Evolutionary conservation across 2,329 filamentous ascomycete genomes (phyloP).

Genomic region (Pezicula carpinea): DNA sequence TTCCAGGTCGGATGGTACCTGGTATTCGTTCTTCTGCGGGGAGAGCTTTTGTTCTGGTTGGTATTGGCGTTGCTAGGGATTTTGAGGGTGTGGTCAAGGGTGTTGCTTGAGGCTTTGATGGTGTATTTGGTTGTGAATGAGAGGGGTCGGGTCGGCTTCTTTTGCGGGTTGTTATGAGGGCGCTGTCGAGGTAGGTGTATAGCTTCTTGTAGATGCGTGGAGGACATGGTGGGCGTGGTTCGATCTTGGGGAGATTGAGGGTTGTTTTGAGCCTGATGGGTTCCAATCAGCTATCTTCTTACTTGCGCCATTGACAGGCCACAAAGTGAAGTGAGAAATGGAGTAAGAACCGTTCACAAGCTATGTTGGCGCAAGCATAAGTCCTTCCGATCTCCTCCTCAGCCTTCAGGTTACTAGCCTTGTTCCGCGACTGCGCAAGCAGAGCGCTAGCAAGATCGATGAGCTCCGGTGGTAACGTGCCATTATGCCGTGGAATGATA

Average conservation of each 20-base stretch:
- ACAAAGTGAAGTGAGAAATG: constrained; percentile 1
- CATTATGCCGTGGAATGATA: constrained; percentile 68
- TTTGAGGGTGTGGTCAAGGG: neutral
- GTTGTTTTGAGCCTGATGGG: constrained; percentile 65
- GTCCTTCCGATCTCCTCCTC: constrained; percentile 84
- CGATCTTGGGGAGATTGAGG: constrained; percentile 72
- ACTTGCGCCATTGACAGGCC: constrained; percentile 14
- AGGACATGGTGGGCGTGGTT: constrained; percentile 70
- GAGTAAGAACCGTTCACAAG: constrained; percentile 68
- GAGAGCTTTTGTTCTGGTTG: constrained; percentile 1
- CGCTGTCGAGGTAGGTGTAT: constrained; percentile 73
- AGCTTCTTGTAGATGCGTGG: constrained; percentile 81
- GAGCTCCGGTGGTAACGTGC: constrained; percentile 63
- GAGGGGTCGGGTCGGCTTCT: constrained; percentile 12
- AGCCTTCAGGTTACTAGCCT: constrained; percentile 70
- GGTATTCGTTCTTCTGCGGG: neutral
- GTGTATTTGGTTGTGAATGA: constrained; percentile 1
- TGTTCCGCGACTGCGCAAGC: constrained; percentile 74
- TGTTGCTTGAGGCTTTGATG: constrained; percentile 19
- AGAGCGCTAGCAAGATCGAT: constrained; percentile 67
- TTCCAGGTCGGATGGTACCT: constrained; percentile 1
- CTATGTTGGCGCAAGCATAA: constrained; percentile 83
- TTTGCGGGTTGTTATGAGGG: constrained; percentile 46
- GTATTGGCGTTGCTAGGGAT: too few species aligned
- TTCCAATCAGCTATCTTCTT: neutral